Conservation (phyloP, 106 monocot species). For the Dendrobium huoshanense region DNA sequence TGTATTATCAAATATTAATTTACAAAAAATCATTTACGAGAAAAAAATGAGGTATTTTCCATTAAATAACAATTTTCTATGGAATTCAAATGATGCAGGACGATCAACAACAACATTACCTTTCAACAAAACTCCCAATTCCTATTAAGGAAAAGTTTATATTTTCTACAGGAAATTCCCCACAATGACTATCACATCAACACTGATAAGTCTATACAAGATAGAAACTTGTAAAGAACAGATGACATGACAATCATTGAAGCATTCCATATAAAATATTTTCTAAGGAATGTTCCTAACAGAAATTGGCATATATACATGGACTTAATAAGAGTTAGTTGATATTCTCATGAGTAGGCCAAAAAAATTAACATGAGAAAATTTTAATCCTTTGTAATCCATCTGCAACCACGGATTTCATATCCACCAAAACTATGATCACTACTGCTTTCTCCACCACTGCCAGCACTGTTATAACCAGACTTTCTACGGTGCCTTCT, state of each 20-base stretch:
- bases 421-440: slow-evolving; percentile 52
- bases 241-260: background rate
- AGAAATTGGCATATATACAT: background rate
- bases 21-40: too few species aligned
- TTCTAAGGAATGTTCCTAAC: background rate
- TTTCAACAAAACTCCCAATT: too few species aligned
- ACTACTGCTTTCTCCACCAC: slow-evolving; percentile 78
- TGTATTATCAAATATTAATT: too few species aligned
- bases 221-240: background rate
- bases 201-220: background rate
- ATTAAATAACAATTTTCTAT: background rate
- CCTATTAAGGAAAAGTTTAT: background rate
- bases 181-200: background rate
- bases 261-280: background rate
- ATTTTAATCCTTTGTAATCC: slow-evolving; percentile 60
- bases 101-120: background rate
- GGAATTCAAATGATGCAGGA: background rate
- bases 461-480: slow-evolving; percentile 70
- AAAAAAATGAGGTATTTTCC: too few species aligned
- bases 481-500: slow-evolving; percentile 44
- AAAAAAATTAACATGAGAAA: background rate
- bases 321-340: background rate
- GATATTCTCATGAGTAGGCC: too few species aligned
- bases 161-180: background rate
- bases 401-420: slow-evolving; percentile 60